These are phyloP conservation scores for Angophora floribunda DNA, from an alignment of 345 rosid genomes.

Conservation along the genomic window DNA sequence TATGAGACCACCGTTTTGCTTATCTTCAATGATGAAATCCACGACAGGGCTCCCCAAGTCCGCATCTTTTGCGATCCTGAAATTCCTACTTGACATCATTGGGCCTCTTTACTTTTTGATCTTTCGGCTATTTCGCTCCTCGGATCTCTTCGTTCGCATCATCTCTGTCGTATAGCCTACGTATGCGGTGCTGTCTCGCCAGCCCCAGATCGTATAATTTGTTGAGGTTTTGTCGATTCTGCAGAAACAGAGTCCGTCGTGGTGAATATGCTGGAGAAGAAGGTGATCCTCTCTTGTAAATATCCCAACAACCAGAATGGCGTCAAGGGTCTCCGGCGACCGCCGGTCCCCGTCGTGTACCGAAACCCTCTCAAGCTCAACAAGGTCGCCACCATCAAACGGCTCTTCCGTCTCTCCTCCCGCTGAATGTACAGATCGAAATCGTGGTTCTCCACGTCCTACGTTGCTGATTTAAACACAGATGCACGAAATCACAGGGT, in stretches of 20 bases:
- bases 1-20: neutral
- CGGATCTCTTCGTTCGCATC: neutral
- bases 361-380: slow-evolving; percentile 15
- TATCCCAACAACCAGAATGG: slow-evolving; percentile 19
- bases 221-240: neutral
- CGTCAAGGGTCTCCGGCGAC: slow-evolving; percentile 5
- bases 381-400: slow-evolving; percentile 31
- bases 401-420: slow-evolving; percentile 25
- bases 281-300: slow-evolving; percentile 59
- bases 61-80: neutral
- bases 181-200: neutral
- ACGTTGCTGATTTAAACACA: neutral
- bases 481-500: neutral
- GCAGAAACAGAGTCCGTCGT: slow-evolving; percentile 71
- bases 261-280: slow-evolving; percentile 63
- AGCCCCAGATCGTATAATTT: neutral
- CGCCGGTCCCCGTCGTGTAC: slow-evolving; percentile 14
- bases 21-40: neutral
- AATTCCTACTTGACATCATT: neutral
- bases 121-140: neutral
- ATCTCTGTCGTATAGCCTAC: neutral
- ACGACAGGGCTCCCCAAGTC: neutral
- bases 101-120: neutral
- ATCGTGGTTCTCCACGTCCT: neutral
- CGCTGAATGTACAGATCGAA: neutral